Base-by-base conservation (phyloP, 768 basidiomycete genomes). In the Mycena floridula region DNA sequence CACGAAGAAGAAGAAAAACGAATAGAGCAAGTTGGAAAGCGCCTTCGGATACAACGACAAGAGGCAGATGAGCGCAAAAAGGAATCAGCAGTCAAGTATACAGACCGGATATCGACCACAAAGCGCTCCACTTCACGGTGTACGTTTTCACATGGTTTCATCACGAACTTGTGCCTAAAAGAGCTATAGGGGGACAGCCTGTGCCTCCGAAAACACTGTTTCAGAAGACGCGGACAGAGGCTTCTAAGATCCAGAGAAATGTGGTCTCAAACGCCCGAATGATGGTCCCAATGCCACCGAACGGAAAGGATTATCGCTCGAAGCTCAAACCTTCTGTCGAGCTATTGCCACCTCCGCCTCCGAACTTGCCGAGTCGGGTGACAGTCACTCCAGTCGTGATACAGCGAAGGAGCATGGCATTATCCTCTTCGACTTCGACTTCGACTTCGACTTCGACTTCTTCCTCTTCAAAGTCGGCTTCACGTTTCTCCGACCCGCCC, bases 31-130 rank as follows among this genome's bases (percentile, higher is more conserved):
- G 67, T 76, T 9, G 75, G 77, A 24, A 69, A 68, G 35, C 81
- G 73, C 51, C 68, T 90, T 50, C 79, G 84, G 49, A 75, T 62
- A 37, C 78, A 82, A 54, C 79, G 85, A 16, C 70, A 77, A 55
- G 80, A 83, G 59, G 82, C 75, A 9, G 84, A 82, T 27, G 80
- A 83, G 57, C 81, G 80, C 50, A 89, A 84, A 68, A 86, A 74
- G 60, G 84, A 85, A 61, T 73, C 79, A 47, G 81, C 84, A 61
- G 76, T 91, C 47, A 89, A 87, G 59, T 54, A 81, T 42, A 89
- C 85, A 15, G 84, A 86, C 60, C 74, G 67, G 50, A 51, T 85
- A 12, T 85, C 85, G 22, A 81, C 78, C 18, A 52, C 72, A 23
- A 89, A 87, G 64, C 82, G 86, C 41, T 54, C 70, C 25, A 77